These are phyloP conservation scores for Leishmania tropica DNA, from an alignment of 208 protist genomes.

Conservation along the genomic window DNA sequence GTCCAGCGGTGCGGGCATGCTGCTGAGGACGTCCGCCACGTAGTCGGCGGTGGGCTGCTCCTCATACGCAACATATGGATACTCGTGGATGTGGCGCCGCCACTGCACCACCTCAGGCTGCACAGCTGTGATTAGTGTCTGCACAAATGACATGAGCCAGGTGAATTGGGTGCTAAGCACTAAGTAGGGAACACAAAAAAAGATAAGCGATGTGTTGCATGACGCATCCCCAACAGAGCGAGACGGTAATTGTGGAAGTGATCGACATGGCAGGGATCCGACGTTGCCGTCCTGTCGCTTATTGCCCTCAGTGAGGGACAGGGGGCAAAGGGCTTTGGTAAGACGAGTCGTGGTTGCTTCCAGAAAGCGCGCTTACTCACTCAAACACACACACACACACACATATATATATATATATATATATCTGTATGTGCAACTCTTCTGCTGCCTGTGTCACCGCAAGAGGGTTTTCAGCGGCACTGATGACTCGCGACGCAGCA, in stretches of 20 bases:
- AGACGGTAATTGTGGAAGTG: background rate
- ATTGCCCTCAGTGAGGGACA: background rate
- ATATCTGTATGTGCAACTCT: no score
- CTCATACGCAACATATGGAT: slow-evolving; percentile 60
- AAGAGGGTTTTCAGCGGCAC: no score
- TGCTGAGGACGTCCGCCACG: slow-evolving; percentile 45
- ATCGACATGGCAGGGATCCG: background rate
- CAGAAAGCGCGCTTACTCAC: no score
- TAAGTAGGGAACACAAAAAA: background rate
- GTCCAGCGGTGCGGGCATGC: slow-evolving; percentile 46
- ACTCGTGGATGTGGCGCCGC: slow-evolving; percentile 71
- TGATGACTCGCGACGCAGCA: no score
- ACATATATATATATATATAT: no score
- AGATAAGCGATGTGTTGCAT: background rate
- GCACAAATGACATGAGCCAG: slow-evolving; percentile 35
- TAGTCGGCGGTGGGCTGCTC: slow-evolving; percentile 72
- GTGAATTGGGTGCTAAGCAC: background rate
- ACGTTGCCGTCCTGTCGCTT: no score
- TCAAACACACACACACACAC: no score
- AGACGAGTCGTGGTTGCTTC: no score
- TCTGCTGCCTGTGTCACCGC: no score
- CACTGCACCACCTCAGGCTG: slow-evolving; percentile 62
- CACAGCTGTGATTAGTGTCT: slow-evolving; percentile 46
- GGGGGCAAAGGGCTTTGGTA: no score
- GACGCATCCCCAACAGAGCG: background rate